Conservation (phyloP, 257 asterid species). For the Solanum arcanum region DNA sequence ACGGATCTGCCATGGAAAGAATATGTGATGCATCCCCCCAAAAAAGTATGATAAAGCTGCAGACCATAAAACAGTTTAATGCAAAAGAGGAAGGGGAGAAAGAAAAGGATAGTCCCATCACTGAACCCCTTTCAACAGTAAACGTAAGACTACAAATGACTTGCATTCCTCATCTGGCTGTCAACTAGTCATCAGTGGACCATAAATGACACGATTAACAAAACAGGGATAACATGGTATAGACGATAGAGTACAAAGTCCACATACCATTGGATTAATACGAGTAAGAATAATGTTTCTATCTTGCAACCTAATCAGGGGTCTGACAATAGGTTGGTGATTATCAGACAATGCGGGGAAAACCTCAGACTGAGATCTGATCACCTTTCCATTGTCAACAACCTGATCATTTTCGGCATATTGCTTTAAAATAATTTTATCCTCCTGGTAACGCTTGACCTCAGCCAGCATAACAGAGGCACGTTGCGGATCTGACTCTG, state of each 20-base stretch:
- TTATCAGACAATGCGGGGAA: slow-evolving; percentile 71
- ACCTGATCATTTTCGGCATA: slow-evolving; percentile 94
- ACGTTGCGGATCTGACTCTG: slow-evolving; percentile 82
- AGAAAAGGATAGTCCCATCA: neutral
- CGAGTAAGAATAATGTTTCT: slow-evolving; percentile 90
- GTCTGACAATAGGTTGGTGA: slow-evolving; percentile 85
- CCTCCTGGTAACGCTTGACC: slow-evolving; percentile 86
- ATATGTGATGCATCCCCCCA: neutral
- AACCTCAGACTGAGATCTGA: slow-evolving; percentile 79
- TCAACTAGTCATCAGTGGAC: neutral
- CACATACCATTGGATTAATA: slow-evolving; percentile 67
- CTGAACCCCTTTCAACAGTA: neutral
- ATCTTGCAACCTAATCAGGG: slow-evolving; percentile 77
- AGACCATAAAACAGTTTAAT: neutral
- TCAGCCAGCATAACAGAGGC: slow-evolving; percentile 67
- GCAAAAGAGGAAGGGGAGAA: neutral
- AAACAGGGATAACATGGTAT: neutral
- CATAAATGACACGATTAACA: neutral
- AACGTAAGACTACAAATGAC: neutral
- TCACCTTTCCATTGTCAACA: slow-evolving; percentile 68
- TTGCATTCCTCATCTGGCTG: neutral
- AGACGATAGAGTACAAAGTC: neutral
- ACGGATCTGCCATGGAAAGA: slow-evolving; percentile 50
- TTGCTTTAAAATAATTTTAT: slow-evolving; percentile 75
- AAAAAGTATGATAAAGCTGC: neutral